These are phyloP conservation scores for Teratosphaeria gauchensis DNA, from an alignment of 2,329 filamentous ascomycete species.

Conservation along the genomic window DNA sequence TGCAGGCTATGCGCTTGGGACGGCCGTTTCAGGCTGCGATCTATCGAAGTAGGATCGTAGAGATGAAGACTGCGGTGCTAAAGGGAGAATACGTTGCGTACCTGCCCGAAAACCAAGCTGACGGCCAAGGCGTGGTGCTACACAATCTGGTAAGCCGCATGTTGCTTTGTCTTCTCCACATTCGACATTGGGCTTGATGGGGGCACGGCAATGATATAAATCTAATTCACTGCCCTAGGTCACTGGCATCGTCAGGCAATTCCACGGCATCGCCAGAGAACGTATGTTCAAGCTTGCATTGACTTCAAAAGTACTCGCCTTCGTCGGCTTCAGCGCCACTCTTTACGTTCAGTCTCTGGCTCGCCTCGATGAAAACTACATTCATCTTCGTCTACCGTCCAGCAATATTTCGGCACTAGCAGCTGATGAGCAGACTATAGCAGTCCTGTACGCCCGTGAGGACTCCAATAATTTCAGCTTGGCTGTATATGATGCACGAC, in stretches of 20 bases:
- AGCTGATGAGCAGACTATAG: neutral
- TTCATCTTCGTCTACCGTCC: neutral
- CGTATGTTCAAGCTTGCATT: neutral
- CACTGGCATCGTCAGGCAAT: neutral
- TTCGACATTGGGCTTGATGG: neutral
- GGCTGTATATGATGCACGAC: neutral
- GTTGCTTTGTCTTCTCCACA: neutral
- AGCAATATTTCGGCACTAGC: neutral
- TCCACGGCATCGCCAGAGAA: neutral
- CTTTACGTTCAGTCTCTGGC: neutral
- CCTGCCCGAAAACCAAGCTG: conserved; percentile 1
- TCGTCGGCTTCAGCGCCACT: neutral
- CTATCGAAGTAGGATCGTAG: neutral
- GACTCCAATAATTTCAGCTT: neutral
- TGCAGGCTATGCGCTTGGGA: conserved; percentile 8
- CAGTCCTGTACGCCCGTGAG: neutral
- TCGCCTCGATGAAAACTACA: neutral
- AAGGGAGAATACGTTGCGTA: conserved; percentile 10
- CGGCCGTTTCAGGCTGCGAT: conserved; percentile 6
- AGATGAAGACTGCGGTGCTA: neutral
- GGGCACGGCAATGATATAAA: neutral
- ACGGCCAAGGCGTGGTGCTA: conserved; percentile 7
- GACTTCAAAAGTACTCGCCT: neutral
- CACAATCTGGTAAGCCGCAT: conserved; percentile 6
- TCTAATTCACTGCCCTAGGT: neutral